Percentiles rank a stretch among this genome's conserved stretches.
These are phyloP conservation scores for Boletus sp. DNA, from an alignment of 1,284 basidiomycete species.

Conservation along the genomic window DNA sequence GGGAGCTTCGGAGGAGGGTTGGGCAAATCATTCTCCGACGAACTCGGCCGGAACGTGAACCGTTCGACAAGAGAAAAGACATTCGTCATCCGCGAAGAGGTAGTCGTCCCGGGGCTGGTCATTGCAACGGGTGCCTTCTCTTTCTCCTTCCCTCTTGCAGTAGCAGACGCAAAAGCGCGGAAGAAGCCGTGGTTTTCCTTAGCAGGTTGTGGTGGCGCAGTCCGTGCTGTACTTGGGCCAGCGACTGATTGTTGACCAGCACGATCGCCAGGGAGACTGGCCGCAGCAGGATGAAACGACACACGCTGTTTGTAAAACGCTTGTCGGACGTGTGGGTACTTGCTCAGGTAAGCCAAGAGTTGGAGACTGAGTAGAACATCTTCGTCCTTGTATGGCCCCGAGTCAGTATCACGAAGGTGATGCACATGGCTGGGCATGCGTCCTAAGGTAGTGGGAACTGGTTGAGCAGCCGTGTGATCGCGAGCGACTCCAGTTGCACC, in stretches of 20 bases:
- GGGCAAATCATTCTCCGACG: constrained; percentile 69
- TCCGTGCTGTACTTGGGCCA: constrained; percentile 25
- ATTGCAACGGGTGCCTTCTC: constrained; percentile 31
- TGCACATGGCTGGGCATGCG: constrained; percentile 24
- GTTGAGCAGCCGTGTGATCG: constrained; percentile 16
- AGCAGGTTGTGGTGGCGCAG: constrained; percentile 8
- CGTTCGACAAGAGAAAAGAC: constrained; percentile 95
- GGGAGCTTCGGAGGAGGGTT: constrained; percentile 74
- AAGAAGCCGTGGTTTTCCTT: constrained; percentile 37
- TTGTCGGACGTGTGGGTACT: constrained; percentile 97
- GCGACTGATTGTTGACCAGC: constrained; percentile 17
- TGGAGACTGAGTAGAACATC: constrained; percentile 91
- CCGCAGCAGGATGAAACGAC: constrained; percentile 69
- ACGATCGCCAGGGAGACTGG: constrained; percentile 32
- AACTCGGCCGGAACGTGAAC: constrained; percentile 90
- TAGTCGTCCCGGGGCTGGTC: constrained; percentile 12
- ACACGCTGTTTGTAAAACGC: constrained; percentile 86
- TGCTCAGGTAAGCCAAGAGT: constrained; percentile 92
- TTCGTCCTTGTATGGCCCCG: constrained; percentile 85
- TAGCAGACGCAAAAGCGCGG: constrained; percentile 36
- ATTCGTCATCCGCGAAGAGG: constrained; percentile 59
- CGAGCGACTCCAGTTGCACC: constrained; percentile 15
- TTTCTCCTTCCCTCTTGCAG: constrained; percentile 41
- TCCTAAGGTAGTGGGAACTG: constrained; percentile 26
- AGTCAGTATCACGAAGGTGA: constrained; percentile 34